A percentile compares a stretch with the other conserved stretches of the same genome.
Conservation (phyloP, 306 rosid genomes). For the Sechiopsis laciniata region DNA sequence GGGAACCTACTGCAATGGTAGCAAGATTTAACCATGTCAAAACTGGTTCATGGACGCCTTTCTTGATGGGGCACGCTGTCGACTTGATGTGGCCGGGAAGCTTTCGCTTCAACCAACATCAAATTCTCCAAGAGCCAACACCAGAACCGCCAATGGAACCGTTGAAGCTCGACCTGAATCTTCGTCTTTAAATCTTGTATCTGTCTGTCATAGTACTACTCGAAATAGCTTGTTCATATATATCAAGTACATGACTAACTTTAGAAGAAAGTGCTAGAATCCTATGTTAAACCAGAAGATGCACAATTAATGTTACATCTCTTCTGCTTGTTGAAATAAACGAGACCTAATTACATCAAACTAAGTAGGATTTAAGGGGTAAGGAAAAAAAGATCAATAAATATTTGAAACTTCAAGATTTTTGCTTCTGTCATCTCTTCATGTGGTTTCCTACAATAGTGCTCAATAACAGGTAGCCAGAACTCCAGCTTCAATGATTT, state of each 20-base stretch:
- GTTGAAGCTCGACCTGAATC: slow-evolving; percentile 68
- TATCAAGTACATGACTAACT: slow-evolving; percentile 19
- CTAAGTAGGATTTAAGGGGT: background rate
- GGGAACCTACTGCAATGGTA: slow-evolving; percentile 39
- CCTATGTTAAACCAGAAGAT: slow-evolving; percentile 10
- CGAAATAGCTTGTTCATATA: background rate
- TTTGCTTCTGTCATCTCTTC: background rate
- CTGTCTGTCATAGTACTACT: background rate
- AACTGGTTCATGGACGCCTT: slow-evolving; percentile 35
- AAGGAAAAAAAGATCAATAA: background rate
- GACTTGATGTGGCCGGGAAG: slow-evolving; percentile 87
- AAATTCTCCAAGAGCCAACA: slow-evolving; percentile 36
- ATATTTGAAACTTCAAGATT: background rate
- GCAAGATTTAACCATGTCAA: slow-evolving; percentile 53
- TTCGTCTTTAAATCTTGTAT: slow-evolving; percentile 49
- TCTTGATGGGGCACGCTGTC: slow-evolving; percentile 41
- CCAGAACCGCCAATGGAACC: slow-evolving; percentile 40
- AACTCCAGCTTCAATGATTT: background rate
- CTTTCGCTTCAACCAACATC: slow-evolving; percentile 53
- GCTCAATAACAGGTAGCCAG: background rate
- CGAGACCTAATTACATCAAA: slow-evolving; percentile 10
- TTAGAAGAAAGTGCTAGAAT: background rate
- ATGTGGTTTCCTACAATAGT: background rate
- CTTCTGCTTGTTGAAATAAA: background rate
- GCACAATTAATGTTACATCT: slow-evolving; percentile 11